Base-by-base conservation (phyloP, 768 basidiomycete genomes). In the Suillus americanus region DNA sequence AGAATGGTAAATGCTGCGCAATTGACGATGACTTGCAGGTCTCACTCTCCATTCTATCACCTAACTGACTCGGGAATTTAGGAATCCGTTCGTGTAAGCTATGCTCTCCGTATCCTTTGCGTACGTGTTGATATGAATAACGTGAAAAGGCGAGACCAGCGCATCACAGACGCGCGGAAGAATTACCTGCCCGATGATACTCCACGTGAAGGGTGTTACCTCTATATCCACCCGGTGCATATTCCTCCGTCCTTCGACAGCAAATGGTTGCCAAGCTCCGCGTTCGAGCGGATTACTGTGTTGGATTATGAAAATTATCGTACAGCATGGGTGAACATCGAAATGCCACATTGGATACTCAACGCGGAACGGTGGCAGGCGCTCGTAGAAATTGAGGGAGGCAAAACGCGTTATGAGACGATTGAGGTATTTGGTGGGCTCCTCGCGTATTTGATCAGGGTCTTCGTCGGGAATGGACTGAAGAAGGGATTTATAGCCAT, bases 61-160 rank as follows among this genome's bases (percentile, higher is more conserved):
- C 41, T 54, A 63, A 65, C 62, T 10, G 28, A 54, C 41, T 18
- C 20, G 33, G 30, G 20, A 60, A 13, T n/a, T 40, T 65, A 90
- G 89, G 89, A 90, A 90, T 68, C 80, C 88, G 6, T 90, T 89
- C 62, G 82, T 85, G 89, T 88, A 77, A 35, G 84, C 77, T 51
- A 13, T 46, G 53, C 46, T 2, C 45, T 35, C 35, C 28, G 13
- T 56, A 16, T 41, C 9, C 38, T 28, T 46, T 61, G 43, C 62
- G 67, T 56, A 46, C 57, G 54, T 41, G n/a, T 8, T 62, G 62
- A 45, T 35, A 40, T 3, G n/a, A 53, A 9, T 45, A 28, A 55
- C 18, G 64, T 45, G 16, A 10, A 28, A 68, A 87, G 86, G 54
- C 86, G 88, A 56, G 78, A 78, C 60, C 83, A 86, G 71, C 77